A percentile compares a stretch with the other conserved stretches of the same genome.
Evolutionary conservation across 352 stramenopile species (phyloP).

Genomic region (Globisporangium orthogonon): DNA sequence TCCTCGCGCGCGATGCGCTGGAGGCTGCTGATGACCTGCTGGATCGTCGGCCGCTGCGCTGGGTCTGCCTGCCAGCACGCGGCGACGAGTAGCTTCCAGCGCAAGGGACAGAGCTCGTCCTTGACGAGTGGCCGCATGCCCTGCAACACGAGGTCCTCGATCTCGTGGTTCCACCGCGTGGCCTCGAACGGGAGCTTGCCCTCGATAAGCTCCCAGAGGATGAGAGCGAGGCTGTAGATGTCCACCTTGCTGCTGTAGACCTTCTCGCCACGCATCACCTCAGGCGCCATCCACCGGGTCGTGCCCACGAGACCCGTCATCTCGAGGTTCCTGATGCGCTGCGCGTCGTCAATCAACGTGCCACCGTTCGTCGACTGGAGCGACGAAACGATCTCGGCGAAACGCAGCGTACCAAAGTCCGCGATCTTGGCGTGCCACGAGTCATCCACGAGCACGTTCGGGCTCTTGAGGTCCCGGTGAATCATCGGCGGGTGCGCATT

Average conservation of each 20-base stretch:
- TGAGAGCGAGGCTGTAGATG: conserved; percentile 85
- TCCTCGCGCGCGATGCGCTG: conserved; percentile 78
- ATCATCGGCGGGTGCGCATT: conserved; percentile 88
- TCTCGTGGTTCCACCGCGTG: conserved; percentile 82
- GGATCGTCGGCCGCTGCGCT: conserved; percentile 73
- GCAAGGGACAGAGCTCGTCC: conserved; percentile 60
- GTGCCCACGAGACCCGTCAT: conserved; percentile 87
- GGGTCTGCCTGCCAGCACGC: conserved; percentile 85
- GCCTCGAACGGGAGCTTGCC: conserved; percentile 76
- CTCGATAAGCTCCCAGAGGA: conserved; percentile 86
- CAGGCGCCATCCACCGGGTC: conserved; percentile 86
- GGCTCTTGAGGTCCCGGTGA: conserved; percentile 88
- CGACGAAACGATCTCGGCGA: conserved; percentile 81
- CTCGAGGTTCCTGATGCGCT: conserved; percentile 13
- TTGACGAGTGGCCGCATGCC: conserved; percentile 60
- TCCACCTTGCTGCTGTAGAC: conserved; percentile 88
- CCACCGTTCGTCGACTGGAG: conserved; percentile 37
- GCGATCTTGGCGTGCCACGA: conserved; percentile 89
- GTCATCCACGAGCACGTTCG: conserved; percentile 87
- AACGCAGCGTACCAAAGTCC: conserved; percentile 85
- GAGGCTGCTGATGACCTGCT: conserved; percentile 79
- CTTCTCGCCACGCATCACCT: conserved; percentile 83
- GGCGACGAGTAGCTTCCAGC: conserved; percentile 73
- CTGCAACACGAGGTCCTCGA: conserved; percentile 75
- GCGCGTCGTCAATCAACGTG: conserved; percentile 16